Evolutionary conservation across 148 eudicot species (phyloP), one percentile per base, ranked within the genome.

Genomic region (Heliosperma pusillum): DNA sequence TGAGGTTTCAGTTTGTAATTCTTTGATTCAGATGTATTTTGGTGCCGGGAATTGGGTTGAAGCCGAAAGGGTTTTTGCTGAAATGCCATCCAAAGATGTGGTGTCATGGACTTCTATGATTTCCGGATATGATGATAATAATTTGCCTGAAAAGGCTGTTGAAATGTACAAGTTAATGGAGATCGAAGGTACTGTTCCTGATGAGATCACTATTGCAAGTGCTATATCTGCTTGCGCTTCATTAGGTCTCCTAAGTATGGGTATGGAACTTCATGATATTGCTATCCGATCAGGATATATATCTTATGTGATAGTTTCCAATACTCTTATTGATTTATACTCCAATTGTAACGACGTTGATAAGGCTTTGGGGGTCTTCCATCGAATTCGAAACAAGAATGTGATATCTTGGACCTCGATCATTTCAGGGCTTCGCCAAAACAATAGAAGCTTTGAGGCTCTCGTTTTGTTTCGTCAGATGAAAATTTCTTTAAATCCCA

Each of bases 41-140:
- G 85, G 88, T 79, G 78, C 80, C 83, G 91, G 97, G 65, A 82
- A 78, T 74, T 85, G 83, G 80, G 81, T 73, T 73, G 90, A 91
- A 44, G 96, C 97, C 0, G 97, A 94, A 71, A 93, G 75, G 30
- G 79, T 89, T 52, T 93, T 93, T 80, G 79, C 71, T 50, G 73
- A 78, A 66, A 90, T 91, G 77, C 77, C 73, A 80, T 79, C 47
- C 50, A 91, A 85, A 76, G 97, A 94, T 81, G 85, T 94, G 66
- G 87, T 94, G 24, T 88, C 98, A 19, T 91, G 98, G 98, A 94
- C 97, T 4, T 72, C 97, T 11, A 89, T 94, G 98, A 94, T 94
- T 72, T 87, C 93, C 30, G 89, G 93, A 70, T 94, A 88, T 77
- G 92, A 86, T 73, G 79, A 78, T 65, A 91, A 86, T 71, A 88